Evolutionary conservation across 176 grass and related monocot genomes (phyloP).

Genomic region (Eragrostis curvula): DNA sequence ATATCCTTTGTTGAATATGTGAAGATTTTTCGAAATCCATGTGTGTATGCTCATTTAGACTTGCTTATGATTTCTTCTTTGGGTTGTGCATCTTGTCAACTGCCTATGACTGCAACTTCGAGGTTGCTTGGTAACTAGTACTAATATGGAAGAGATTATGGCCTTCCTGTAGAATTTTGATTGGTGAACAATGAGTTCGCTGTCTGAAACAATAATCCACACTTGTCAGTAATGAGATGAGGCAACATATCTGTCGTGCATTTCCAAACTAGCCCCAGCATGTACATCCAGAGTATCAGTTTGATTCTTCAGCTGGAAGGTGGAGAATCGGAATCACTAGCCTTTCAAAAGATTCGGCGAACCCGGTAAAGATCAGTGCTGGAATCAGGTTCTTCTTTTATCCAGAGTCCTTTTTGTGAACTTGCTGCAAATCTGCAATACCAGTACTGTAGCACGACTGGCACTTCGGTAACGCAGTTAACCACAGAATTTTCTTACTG

Average conservation of each 20-base stretch:
- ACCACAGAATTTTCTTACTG: not conserved
- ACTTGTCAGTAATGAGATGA: conserved; percentile 8
- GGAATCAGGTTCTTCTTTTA: conserved; percentile 47
- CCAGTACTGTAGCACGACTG: not conserved
- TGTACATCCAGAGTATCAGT: not conserved
- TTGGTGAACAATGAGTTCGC: not conserved
- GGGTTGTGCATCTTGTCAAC: not conserved
- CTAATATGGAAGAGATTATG: not conserved
- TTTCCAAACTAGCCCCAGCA: conserved; percentile 7
- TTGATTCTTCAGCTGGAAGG: conserved; percentile 28
- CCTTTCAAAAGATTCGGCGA: conserved; percentile 24
- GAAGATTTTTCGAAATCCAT: not conserved
- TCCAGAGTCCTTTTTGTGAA: conserved; percentile 18
- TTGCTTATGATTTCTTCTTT: not conserved
- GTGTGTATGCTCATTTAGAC: not conserved
- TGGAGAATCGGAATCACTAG: conserved; percentile 45
- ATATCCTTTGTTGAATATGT: conserved; percentile 16
- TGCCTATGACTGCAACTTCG: not conserved
- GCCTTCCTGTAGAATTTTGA: not conserved
- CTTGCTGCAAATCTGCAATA: not conserved
- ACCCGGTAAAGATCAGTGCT: conserved; percentile 11
- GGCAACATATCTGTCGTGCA: not conserved
- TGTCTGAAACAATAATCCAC: not conserved
- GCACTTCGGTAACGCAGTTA: not conserved
- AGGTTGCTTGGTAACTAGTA: not conserved